Percentiles rank a stretch among this genome's conserved stretches.
Conservation (phyloP, 192 early-diverging fungal genomes). For the Podochytrium sp. region DNA sequence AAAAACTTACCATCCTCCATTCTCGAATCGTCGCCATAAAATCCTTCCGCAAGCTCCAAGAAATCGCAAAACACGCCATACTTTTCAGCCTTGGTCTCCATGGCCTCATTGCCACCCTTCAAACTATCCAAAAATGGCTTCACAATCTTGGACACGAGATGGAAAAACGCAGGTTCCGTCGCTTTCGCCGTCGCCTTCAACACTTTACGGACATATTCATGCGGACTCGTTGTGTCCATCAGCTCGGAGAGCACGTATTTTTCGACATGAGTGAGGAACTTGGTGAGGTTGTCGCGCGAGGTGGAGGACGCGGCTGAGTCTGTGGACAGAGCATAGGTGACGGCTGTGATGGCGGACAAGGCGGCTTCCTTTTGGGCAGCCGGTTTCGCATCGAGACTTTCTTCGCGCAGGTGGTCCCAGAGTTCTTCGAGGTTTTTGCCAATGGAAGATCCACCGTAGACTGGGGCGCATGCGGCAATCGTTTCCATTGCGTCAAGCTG, state of each 20-base stretch:
- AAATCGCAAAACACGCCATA: slow-evolving; percentile 61
- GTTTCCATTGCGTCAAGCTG: slow-evolving; percentile 92
- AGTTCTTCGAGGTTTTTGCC: slow-evolving; percentile 71
- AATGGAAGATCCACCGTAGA: slow-evolving; percentile 74
- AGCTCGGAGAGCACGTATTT: slow-evolving; percentile 9
- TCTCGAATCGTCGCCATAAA: slow-evolving; percentile 60
- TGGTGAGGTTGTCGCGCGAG: neutral
- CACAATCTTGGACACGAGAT: slow-evolving; percentile 1
- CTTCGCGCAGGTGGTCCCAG: slow-evolving; percentile 74
- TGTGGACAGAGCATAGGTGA: slow-evolving; percentile 66
- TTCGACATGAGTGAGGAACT: slow-evolving; percentile 2
- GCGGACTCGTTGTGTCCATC: neutral
- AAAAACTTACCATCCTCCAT: slow-evolving; percentile 26
- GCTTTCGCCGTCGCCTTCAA: slow-evolving; percentile 19
- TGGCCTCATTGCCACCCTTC: neutral
- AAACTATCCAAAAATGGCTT: slow-evolving; percentile 5
- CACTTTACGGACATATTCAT: slow-evolving; percentile 11
- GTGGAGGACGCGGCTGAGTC: slow-evolving; percentile 30
- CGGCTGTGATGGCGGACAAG: slow-evolving; percentile 58
- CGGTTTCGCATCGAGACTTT: slow-evolving; percentile 80
- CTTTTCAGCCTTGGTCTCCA: slow-evolving; percentile 1
- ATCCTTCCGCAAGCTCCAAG: slow-evolving; percentile 63
- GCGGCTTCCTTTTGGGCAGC: slow-evolving; percentile 70
- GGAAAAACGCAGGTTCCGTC: slow-evolving; percentile 23
- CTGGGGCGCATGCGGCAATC: slow-evolving; percentile 73